These are phyloP conservation scores for Nevesoporus exiguus DNA, from an alignment of 768 basidiomycete species.

Conservation along the genomic window DNA sequence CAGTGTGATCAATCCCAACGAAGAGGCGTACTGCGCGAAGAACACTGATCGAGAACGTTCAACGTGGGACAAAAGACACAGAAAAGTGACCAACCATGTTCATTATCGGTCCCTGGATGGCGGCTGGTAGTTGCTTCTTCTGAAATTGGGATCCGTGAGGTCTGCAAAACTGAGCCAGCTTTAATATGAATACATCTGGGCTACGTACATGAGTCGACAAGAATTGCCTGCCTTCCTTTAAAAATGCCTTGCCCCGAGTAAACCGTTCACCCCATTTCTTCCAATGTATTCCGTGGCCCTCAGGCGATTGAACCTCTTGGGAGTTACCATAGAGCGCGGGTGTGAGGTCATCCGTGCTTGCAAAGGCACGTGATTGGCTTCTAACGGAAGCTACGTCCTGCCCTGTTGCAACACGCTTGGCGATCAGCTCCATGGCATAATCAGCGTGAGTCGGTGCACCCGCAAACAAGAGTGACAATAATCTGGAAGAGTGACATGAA, in stretches of 20 bases:
- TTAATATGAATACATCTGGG: conserved; percentile 11
- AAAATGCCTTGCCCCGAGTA: conserved; percentile 43
- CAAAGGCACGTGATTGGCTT: conserved; percentile 17
- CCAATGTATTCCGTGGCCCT: conserved; percentile 41
- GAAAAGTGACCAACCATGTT: conserved; percentile 33
- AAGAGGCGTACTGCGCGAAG: conserved; percentile 52
- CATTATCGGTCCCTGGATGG: conserved; percentile 17
- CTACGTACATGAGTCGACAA: conserved; percentile 36
- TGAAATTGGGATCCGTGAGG: neutral
- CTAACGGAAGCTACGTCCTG: conserved; percentile 36
- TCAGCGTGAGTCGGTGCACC: conserved; percentile 66
- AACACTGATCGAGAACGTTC: conserved; percentile 41
- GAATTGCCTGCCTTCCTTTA: conserved; percentile 41
- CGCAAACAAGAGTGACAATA: conserved; percentile 41
- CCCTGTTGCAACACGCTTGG: conserved; percentile 54
- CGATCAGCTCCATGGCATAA: conserved; percentile 67
- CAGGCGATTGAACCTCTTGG: conserved; percentile 1
- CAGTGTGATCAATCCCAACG: conserved; percentile 59
- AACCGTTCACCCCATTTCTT: conserved; percentile 53
- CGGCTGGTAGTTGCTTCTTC: neutral
- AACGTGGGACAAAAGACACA: neutral
- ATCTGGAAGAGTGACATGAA: conserved; percentile 28
- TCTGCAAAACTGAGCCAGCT: conserved; percentile 8
- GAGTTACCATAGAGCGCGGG: neutral
- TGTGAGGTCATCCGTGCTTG: conserved; percentile 4